Conservation (phyloP, 495 filamentous ascomycete species). For the Letharia lupina region DNA sequence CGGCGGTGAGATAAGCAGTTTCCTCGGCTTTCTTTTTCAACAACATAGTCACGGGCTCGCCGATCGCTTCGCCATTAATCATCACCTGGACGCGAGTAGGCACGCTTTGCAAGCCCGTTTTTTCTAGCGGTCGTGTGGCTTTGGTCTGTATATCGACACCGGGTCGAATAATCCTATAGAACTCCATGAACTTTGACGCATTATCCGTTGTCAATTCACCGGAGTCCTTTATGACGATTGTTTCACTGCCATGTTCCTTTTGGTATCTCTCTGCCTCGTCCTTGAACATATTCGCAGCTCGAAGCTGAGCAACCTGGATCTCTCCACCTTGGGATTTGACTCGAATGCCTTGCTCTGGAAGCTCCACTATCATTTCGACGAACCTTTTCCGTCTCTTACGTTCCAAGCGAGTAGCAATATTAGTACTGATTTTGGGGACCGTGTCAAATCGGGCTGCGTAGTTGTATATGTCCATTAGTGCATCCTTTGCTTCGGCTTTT, state of each 20-base stretch:
- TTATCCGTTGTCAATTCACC: constrained; percentile 34
- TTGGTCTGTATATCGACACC: constrained; percentile 28
- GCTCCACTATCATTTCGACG: constrained; percentile 32
- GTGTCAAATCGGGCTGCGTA: constrained; percentile 40
- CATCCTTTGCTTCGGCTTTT: constrained; percentile 29
- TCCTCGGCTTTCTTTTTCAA: constrained; percentile 34
- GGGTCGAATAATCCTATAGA: constrained; percentile 30
- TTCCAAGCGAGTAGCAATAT: constrained; percentile 10
- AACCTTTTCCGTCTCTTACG: constrained; percentile 18
- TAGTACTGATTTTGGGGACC: constrained; percentile 31
- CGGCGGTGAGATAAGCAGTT: constrained; percentile 36
- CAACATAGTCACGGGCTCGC: constrained; percentile 31
- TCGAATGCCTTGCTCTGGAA: constrained; percentile 38
- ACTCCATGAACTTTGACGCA: constrained; percentile 37
- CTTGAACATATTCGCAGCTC: constrained; percentile 37
- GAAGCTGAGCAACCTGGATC: constrained; percentile 31
- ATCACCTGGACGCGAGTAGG: constrained; percentile 25
- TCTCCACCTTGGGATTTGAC: constrained; percentile 27
- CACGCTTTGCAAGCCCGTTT: constrained; percentile 16
- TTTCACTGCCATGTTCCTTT: constrained; percentile 31
- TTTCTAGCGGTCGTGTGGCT: constrained; percentile 7
- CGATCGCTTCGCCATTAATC: constrained; percentile 31
- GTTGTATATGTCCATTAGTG: constrained; percentile 39
- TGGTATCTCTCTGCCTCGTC: constrained; percentile 37
- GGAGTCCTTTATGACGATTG: constrained; percentile 34